A percentile compares a stretch with the other conserved stretches of the same genome.
These are phyloP conservation scores for Didymellaceae sp. DNA, from an alignment of 2,329 filamentous ascomycete genomes.

Conservation along the genomic window DNA sequence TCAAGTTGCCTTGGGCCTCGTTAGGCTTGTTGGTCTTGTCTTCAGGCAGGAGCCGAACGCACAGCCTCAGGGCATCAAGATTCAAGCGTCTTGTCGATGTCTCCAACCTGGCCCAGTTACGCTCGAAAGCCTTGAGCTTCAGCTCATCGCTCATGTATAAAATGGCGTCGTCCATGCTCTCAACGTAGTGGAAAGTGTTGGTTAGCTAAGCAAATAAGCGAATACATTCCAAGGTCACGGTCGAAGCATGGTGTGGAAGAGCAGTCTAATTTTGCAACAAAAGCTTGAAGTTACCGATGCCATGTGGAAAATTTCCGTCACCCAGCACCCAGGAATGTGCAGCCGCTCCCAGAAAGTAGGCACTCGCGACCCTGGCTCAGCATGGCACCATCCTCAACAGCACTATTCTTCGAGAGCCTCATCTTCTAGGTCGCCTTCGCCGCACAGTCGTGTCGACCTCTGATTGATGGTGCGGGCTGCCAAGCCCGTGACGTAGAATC, in stretches of 20 bases:
- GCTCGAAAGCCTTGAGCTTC: slow-evolving; percentile 29
- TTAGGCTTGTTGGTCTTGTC: background rate
- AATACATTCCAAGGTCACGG: slow-evolving; percentile 15
- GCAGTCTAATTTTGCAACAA: slow-evolving; percentile 15
- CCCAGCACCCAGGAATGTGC: slow-evolving; percentile 27
- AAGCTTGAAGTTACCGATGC: background rate
- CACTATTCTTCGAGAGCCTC: background rate
- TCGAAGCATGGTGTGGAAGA: slow-evolving; percentile 4
- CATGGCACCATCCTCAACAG: slow-evolving; percentile 7
- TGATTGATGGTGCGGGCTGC: slow-evolving; percentile 30
- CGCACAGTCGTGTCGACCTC: slow-evolving; percentile 25
- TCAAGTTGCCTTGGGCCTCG: slow-evolving; percentile 18
- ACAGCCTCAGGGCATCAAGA: slow-evolving; percentile 20
- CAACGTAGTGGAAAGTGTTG: background rate
- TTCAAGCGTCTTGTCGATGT: slow-evolving; percentile 20
- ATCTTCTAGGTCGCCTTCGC: background rate
- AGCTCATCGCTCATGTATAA: slow-evolving; percentile 30
- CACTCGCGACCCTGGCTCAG: slow-evolving; percentile 8
- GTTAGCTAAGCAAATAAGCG: slow-evolving; percentile 7
- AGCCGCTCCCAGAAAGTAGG: slow-evolving; percentile 6
- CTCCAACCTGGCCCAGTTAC: slow-evolving; percentile 30
- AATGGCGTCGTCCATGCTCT: slow-evolving; percentile 28
- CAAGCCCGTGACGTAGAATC: slow-evolving; percentile 40
- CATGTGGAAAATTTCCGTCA: slow-evolving; percentile 18
- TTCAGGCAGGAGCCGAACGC: slow-evolving; percentile 10